phyloP scores from a whole-genome alignment of 2,329 filamentous ascomycete genomes.

The Fusarium sp. region DNA sequence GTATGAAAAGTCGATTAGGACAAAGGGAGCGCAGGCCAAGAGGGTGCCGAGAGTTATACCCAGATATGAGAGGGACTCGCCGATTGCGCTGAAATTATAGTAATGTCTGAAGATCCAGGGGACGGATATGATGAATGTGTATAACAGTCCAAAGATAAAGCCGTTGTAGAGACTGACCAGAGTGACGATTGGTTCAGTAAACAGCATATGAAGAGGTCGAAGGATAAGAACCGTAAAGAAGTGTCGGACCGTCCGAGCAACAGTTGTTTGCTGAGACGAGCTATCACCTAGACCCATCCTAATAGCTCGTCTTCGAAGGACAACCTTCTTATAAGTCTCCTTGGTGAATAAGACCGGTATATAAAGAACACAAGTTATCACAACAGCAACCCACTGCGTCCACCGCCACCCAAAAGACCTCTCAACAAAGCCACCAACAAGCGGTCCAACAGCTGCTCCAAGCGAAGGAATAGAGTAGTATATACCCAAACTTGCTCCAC shows the following conservation, averaged over 20 bases:
- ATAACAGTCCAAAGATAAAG: conserved; percentile 25
- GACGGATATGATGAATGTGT: conserved; percentile 27
- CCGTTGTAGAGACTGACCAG: conserved; percentile 27
- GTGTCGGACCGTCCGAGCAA: neutral
- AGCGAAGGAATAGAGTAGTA: conserved; percentile 29
- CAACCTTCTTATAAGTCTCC: conserved; percentile 28
- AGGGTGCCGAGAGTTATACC: conserved; percentile 23
- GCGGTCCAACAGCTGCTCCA: conserved; percentile 16
- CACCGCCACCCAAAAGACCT: conserved; percentile 18
- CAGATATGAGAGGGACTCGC: conserved; percentile 18
- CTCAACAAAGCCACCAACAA: conserved; percentile 12
- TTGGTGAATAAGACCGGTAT: conserved; percentile 20
- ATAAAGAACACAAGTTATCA: conserved; percentile 6
- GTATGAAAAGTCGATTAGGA: conserved; percentile 22
- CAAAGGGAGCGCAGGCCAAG: conserved; percentile 8
- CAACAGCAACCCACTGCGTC: conserved; percentile 26
- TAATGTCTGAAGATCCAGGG: conserved; percentile 26
- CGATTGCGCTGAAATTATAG: neutral
- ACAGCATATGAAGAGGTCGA: conserved; percentile 23
- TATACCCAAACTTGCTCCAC: conserved; percentile 8
- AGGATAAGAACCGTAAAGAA: conserved; percentile 31
- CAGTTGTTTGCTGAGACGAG: conserved; percentile 18
- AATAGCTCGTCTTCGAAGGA: conserved; percentile 6
- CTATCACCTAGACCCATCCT: conserved; percentile 18
- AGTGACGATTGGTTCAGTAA: conserved; percentile 20